phyloP scores from a whole-genome alignment of 352 stramenopile genomes.

The Albugo candida region DNA sequence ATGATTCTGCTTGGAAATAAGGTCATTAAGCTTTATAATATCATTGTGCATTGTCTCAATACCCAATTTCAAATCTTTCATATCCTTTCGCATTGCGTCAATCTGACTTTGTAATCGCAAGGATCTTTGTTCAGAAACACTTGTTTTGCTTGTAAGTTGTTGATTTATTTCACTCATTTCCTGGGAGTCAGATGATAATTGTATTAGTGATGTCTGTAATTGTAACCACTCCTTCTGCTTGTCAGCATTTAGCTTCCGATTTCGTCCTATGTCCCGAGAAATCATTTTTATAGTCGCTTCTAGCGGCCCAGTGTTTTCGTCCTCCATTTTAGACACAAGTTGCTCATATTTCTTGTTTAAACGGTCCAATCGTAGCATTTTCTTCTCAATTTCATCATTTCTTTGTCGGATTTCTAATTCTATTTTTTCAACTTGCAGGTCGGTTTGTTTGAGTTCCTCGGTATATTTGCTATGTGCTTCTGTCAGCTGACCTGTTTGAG shows the following conservation, averaged over 20 bases:
- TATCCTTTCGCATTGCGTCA: constrained; percentile 52
- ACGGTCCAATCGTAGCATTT: constrained; percentile 82
- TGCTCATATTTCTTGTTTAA: constrained; percentile 92
- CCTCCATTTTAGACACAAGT: constrained; percentile 73
- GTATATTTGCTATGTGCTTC: constrained; percentile 67
- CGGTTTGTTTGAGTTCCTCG: constrained; percentile 71
- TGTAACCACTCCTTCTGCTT: constrained; percentile 83
- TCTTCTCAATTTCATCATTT: constrained; percentile 94
- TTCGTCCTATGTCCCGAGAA: constrained; percentile 63
- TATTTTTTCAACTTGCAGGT: constrained; percentile 79
- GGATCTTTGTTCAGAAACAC: constrained; percentile 80
- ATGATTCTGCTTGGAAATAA: constrained; percentile 78
- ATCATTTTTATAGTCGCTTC: constrained; percentile 88
- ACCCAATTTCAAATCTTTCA: constrained; percentile 52
- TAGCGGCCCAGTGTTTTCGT: constrained; percentile 84
- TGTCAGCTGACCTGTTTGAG: constrained; percentile 69
- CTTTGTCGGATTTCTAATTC: constrained; percentile 87
- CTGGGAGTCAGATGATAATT: constrained; percentile 74
- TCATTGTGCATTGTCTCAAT: constrained; percentile 82
- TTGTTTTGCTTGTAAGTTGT: constrained; percentile 79
- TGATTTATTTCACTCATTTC: constrained; percentile 74
- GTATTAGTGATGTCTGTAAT: constrained; percentile 81
- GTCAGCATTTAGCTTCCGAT: constrained; percentile 39
- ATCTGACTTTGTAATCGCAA: constrained; percentile 72
- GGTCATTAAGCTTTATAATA: constrained; percentile 82